Conservation (phyloP, 1,284 basidiomycete genomes). For the Sphagnurus paluster region DNA sequence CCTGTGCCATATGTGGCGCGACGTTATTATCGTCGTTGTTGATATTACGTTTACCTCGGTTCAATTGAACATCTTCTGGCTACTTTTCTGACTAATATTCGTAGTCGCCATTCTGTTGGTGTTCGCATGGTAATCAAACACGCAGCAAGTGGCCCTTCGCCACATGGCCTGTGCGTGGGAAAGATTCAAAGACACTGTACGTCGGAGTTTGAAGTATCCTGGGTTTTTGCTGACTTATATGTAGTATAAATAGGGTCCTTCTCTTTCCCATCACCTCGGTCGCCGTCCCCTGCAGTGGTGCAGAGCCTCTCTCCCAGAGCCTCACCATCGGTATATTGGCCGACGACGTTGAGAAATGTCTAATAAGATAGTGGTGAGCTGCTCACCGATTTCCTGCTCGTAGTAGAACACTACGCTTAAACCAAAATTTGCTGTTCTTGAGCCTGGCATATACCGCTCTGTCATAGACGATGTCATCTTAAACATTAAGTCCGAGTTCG, state of each 20-base stretch:
- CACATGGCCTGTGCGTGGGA: slow-evolving; percentile 47
- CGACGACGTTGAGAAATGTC: slow-evolving; percentile 57
- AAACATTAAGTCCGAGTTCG: slow-evolving; percentile 91
- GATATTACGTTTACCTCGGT: no score
- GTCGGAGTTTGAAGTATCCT: slow-evolving; percentile 46
- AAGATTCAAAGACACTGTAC: slow-evolving; percentile 21
- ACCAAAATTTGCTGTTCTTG: slow-evolving; percentile 49
- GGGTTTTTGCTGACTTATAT: slow-evolving; percentile 38
- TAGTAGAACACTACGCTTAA: slow-evolving; percentile 61
- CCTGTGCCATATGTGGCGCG: no score
- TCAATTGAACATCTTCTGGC: no score
- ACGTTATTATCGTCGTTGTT: no score
- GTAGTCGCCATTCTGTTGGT: background rate
- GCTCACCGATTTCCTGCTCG: slow-evolving; percentile 56
- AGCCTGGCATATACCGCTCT: slow-evolving; percentile 89
- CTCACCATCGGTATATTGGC: slow-evolving; percentile 30
- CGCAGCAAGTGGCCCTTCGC: no score
- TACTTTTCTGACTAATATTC: no score
- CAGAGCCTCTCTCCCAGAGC: no score
- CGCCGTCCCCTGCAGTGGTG: slow-evolving; percentile 34
- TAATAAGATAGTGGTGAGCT: slow-evolving; percentile 91
- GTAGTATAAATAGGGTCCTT: slow-evolving; percentile 47
- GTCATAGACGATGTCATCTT: slow-evolving; percentile 97
- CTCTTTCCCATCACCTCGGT: slow-evolving; percentile 39
- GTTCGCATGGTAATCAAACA: no score